Conservation (phyloP, 2,329 filamentous ascomycete genomes). For the Fusarium denticulatum region DNA sequence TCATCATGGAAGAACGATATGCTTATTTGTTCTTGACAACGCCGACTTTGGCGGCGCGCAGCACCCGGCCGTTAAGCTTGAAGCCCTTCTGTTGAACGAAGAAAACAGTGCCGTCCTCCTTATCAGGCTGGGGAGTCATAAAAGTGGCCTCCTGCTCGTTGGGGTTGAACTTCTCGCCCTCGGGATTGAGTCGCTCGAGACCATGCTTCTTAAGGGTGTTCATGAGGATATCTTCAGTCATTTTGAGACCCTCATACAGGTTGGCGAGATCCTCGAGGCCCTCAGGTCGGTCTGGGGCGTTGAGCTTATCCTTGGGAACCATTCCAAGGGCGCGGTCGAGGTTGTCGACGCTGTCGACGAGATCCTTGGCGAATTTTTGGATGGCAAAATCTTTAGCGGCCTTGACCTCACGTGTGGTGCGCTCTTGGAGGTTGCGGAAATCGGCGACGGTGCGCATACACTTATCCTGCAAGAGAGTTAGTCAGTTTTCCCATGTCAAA, state of each 20-base stretch:
- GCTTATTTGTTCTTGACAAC: slow-evolving; percentile 83
- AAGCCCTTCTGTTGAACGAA: slow-evolving; percentile 96
- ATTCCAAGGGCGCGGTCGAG: slow-evolving; percentile 89
- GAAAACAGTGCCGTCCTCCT: slow-evolving; percentile 92
- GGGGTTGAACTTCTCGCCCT: slow-evolving; percentile 90
- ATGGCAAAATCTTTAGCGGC: slow-evolving; percentile 91
- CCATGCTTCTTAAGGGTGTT: slow-evolving; percentile 93
- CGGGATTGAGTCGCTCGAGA: slow-evolving; percentile 86
- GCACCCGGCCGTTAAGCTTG: slow-evolving; percentile 86
- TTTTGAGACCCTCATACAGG: slow-evolving; percentile 89
- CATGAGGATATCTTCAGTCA: slow-evolving; percentile 93
- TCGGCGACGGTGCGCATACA: slow-evolving; percentile 94
- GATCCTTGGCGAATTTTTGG: slow-evolving; percentile 93
- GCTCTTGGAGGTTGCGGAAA: slow-evolving; percentile 97
- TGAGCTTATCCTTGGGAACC: slow-evolving; percentile 79
- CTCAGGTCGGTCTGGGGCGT: slow-evolving; percentile 59
- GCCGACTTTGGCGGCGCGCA: slow-evolving; percentile 94
- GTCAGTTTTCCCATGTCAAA: background rate
- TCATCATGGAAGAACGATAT: slow-evolving; percentile 11
- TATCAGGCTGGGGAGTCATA: slow-evolving; percentile 85
- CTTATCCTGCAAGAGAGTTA: slow-evolving; percentile 74
- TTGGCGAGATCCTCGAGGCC: slow-evolving; percentile 77
- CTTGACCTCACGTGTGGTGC: slow-evolving; percentile 90
- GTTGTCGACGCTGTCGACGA: slow-evolving; percentile 96
- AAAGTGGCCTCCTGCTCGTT: slow-evolving; percentile 98